Evolutionary conservation across 257 asterid genomes (phyloP).

Genomic region (Solanum chilense): DNA sequence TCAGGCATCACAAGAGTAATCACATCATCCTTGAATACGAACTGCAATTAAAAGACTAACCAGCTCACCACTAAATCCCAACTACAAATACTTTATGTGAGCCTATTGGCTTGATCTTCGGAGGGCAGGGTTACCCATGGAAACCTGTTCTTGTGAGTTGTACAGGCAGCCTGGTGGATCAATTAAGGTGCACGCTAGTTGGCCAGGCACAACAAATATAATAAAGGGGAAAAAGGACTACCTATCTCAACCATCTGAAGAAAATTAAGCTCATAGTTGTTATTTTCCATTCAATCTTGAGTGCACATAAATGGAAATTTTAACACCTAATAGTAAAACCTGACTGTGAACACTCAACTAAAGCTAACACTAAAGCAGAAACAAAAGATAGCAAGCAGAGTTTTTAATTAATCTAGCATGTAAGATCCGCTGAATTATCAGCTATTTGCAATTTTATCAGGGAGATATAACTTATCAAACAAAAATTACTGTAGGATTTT

Average conservation of each 20-base stretch:
- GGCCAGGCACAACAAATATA: not conserved
- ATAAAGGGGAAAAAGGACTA: not conserved
- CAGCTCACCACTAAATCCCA: not conserved
- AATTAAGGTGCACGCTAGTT: not conserved
- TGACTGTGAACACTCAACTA: not conserved
- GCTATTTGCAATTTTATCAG: not conserved
- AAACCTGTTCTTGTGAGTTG: not conserved
- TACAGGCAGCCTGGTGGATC: not conserved
- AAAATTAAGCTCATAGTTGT: not conserved
- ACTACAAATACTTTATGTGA: not conserved
- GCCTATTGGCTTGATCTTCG: not conserved
- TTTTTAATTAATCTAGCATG: not conserved
- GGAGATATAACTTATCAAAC: not conserved
- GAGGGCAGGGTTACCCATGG: not conserved
- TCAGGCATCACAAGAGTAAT: not conserved
- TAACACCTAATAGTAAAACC: not conserved
- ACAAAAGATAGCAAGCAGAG: not conserved
- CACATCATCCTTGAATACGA: not conserved
- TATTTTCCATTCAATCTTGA: not conserved
- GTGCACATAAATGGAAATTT: not conserved
- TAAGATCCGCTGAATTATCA: not conserved
- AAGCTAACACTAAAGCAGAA: not conserved
- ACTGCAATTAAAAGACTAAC: not conserved
- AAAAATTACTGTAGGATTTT: not conserved
- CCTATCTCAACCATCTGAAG: not conserved